Base-by-base conservation (phyloP, 805 yeast genomes). In the Kluyveromyces starmeri region DNA sequence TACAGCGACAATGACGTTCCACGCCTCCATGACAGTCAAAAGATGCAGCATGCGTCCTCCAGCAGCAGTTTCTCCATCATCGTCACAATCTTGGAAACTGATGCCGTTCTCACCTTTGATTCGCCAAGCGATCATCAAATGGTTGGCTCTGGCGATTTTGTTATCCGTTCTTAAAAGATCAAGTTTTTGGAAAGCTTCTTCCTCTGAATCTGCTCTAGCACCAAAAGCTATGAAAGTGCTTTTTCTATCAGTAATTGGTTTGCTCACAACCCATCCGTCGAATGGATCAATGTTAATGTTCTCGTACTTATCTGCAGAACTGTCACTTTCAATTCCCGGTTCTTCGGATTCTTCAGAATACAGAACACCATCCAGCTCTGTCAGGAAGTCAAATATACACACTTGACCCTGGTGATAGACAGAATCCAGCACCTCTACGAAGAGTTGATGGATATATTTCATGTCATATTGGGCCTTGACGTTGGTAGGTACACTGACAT, bases 61-160 rank as follows among this genome's bases (percentile, higher is more conserved):
- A 1, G 97, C 95, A 1, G 97, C 97, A 0, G 94, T 70, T 52
- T 92, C 98, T 3, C 98, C 98, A 52, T 89, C 98, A 55, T 92
- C 97, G 51, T 92, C 96, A 47, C 83, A 86, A 47, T 92, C 96
- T 47, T 83, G 92, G 31, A 67, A 70, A 23, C 70, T 65, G 0
- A 75, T 70, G 13, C 66, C 64, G 12, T 44, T 35, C 1, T 51
- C 60, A 1, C 51, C 55, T 37, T 67, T 66, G 3, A 92, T 79
- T 42, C 97, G 64, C 80, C 89, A 88, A 0, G 95, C 92, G 11
- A 76, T 71, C 78, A 92, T 92, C 41, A 79, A 78, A 57, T 89
- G 97, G 1, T 70, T 55, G 0, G 96, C 78, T 41, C 70, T 68
- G 6, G 75, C 55, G 11, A 92, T 67, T 53, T 75, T 80, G 23